phyloP scores from a whole-genome alignment of 2,329 filamentous ascomycete species.

The Diaporthe longicolla region DNA sequence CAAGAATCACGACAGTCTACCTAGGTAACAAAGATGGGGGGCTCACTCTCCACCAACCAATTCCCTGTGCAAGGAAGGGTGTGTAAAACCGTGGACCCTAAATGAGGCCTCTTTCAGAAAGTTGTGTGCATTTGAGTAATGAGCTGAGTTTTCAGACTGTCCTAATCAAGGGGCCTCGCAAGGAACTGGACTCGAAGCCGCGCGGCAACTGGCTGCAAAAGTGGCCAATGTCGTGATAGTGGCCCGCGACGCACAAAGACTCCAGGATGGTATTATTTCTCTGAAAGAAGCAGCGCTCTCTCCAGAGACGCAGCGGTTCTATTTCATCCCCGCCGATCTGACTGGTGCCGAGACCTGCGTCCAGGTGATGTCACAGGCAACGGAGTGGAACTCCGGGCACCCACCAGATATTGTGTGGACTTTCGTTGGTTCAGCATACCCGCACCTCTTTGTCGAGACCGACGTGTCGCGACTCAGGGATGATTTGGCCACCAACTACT shows the following conservation, averaged over 20 bases:
- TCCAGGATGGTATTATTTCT: neutral
- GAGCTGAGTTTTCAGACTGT: neutral
- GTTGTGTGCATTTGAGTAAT: too few relatives aligned
- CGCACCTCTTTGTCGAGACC: slow-evolving; percentile 55
- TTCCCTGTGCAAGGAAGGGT: slow-evolving; percentile 13
- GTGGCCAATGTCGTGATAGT: neutral
- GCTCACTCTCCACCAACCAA: neutral
- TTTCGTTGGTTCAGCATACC: slow-evolving; percentile 74
- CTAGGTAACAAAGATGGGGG: neutral
- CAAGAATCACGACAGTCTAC: neutral
- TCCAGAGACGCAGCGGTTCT: neutral
- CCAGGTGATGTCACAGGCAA: neutral
- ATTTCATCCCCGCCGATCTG: neutral
- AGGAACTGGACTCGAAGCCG: neutral
- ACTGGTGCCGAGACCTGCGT: neutral
- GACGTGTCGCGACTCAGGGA: slow-evolving; percentile 50
- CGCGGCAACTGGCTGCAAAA: neutral
- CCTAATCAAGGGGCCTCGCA: neutral
- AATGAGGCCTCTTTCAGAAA: too few relatives aligned
- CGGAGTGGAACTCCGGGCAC: neutral
- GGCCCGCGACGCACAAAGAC: neutral
- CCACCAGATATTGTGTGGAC: slow-evolving; percentile 6
- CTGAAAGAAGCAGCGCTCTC: neutral
- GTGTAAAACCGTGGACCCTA: neutral
- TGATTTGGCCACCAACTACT: slow-evolving; percentile 59